Conservation (phyloP, 2,329 filamentous ascomycete genomes). For the Pestalotiopsis sp. region DNA sequence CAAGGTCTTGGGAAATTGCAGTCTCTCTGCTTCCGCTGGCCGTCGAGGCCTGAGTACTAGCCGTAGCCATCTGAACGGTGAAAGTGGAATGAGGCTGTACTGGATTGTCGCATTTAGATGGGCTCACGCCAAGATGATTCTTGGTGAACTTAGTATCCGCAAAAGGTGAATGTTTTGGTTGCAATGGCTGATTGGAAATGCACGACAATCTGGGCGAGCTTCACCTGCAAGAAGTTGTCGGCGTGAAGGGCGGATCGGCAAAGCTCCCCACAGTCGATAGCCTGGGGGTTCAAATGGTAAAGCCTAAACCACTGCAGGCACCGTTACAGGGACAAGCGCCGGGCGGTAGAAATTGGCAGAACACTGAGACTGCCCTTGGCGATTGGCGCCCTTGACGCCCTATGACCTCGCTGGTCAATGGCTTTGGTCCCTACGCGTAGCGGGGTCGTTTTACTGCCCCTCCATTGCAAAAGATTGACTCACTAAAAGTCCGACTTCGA, state of each 20-base stretch:
- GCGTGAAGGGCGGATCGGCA: not conserved
- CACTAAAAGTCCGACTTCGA: slow-evolving; percentile 16
- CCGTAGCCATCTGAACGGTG: slow-evolving; percentile 29
- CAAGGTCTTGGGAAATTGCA: slow-evolving; percentile 28
- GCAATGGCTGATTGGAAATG: not conserved
- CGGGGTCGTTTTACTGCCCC: slow-evolving; percentile 28
- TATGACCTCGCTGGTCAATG: not conserved
- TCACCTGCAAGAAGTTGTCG: not conserved
- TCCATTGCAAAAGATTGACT: slow-evolving; percentile 27
- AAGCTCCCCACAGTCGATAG: not conserved
- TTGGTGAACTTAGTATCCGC: not conserved
- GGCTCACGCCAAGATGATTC: not conserved
- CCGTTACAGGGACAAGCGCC: not conserved
- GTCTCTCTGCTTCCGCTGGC: not conserved
- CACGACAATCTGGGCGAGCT: not conserved
- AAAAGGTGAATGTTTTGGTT: not conserved
- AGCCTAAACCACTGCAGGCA: not conserved
- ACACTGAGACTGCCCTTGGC: slow-evolving; percentile 5
- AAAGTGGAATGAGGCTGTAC: slow-evolving; percentile 19
- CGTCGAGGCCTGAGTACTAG: slow-evolving; percentile 18
- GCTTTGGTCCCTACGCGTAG: slow-evolving; percentile 16
- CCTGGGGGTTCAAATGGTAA: not conserved
- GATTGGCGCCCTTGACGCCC: not conserved
- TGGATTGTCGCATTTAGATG: not conserved
- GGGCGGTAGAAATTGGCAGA: slow-evolving; percentile 28